These are phyloP conservation scores for Drosera spatulata DNA, from an alignment of 179 eudicot genomes.

Conservation along the genomic window DNA sequence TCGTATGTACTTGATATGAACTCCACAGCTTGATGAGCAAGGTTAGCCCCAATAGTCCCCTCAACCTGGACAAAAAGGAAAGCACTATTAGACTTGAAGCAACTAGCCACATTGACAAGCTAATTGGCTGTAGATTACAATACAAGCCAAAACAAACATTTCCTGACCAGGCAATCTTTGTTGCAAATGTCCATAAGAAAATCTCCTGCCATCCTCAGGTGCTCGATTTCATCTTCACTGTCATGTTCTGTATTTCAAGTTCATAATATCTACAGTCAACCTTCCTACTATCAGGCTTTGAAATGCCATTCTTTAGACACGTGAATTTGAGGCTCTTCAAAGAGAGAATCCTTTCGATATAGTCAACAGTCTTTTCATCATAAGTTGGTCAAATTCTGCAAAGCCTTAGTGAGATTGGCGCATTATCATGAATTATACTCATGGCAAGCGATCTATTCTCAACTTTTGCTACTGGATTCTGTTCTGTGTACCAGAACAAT, in stretches of 20 bases:
- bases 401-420: too few relatives aligned
- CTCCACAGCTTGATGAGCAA: constrained; percentile 86
- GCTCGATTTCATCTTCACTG: constrained; percentile 53
- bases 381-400: too few relatives aligned
- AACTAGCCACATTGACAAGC: background rate
- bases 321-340: too few relatives aligned
- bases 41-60: constrained; percentile 40
- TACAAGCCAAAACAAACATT: background rate
- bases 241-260: constrained; percentile 28
- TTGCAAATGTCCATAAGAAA: constrained; percentile 86
- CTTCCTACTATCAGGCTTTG: too few relatives aligned
- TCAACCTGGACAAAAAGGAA: constrained; percentile 30
- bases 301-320: too few relatives aligned
- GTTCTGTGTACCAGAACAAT: too few relatives aligned
- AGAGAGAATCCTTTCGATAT: too few relatives aligned
- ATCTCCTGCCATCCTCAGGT: constrained; percentile 67
- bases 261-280: too few relatives aligned
- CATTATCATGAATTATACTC: too few relatives aligned
- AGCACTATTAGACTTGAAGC: background rate
- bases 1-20: constrained; percentile 50
- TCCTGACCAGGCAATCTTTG: constrained; percentile 26
- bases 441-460: too few relatives aligned
- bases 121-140: background rate
- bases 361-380: too few relatives aligned
- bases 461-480: too few relatives aligned